A percentile compares a stretch with the other conserved stretches of the same genome.
phyloP scores from a whole-genome alignment of 169 alveolate species.

The Amoebophrya sp. region DNA sequence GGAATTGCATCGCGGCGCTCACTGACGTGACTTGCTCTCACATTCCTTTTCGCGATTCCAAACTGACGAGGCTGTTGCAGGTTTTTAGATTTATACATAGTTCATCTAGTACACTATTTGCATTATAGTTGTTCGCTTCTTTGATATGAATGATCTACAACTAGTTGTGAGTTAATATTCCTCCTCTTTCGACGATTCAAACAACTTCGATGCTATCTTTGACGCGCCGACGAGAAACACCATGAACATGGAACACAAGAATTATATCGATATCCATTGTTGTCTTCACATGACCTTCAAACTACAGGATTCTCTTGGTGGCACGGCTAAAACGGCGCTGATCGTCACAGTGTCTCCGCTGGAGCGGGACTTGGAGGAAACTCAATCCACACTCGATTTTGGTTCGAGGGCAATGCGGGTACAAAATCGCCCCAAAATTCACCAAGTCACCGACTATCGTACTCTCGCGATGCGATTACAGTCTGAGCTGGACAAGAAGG shows the following conservation, averaged over 20 bases:
- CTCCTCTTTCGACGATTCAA: no score
- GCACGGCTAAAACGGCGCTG: constrained; percentile 26
- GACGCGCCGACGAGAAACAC: no score
- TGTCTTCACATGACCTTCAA: no score
- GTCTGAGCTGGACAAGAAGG: constrained; percentile 1
- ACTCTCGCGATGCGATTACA: neutral
- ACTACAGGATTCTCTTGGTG: constrained; percentile 35
- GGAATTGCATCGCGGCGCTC: constrained; percentile 29
- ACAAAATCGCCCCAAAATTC: neutral
- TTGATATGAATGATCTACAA: no score
- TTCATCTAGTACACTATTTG: no score
- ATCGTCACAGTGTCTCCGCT: constrained; percentile 26
- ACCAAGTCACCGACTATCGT: constrained; percentile 16
- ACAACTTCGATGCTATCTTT: no score
- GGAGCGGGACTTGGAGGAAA: constrained; percentile 13
- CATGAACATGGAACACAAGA: no score
- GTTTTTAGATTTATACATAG: no score
- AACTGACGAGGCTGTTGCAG: constrained; percentile 27
- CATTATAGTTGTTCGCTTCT: no score
- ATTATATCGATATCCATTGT: no score
- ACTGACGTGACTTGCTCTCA: constrained; percentile 29
- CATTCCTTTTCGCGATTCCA: constrained; percentile 30
- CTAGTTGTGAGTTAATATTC: no score
- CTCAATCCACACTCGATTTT: neutral
- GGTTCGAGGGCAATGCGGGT: neutral